Evolutionary conservation across 1,139 yeast species (phyloP), one percentile per base, ranked within the genome.

Genomic region (Geotrichum europaeum): DNA sequence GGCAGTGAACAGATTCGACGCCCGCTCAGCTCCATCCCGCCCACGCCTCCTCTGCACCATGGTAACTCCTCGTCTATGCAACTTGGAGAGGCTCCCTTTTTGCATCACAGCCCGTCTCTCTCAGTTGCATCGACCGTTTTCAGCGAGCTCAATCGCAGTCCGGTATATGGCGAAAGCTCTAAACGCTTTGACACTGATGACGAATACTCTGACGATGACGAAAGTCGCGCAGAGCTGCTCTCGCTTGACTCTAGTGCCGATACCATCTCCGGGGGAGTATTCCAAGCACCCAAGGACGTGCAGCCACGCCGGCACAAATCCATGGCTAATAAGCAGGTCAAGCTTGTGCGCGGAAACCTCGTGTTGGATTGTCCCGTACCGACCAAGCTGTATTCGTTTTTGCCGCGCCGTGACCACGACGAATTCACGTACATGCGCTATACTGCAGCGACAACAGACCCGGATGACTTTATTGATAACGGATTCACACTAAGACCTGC

Each of bases 351-450:
- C 28, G 94, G 96, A 55, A 87, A 89, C 66, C 81, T 94, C 70
- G 91, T 91, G 6, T 79, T 94, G 63, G 97, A 92, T 70, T 92
- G 95, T 68, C 97, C 97, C 2, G 87, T 94, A 55, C 98, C 99
- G 2, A 85, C 89, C 24, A 94, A 92, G 65, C 79, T 94, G 61
- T 82, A 84, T 67, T 86, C 87, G 64, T 89, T 89, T 58, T 75
- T 89, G 65, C 90, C 96, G 7, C 80, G 91, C 68, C 81, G 94
- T 30, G 96, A 90, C 67, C 85, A 89, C 53, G 97, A 95, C 58
- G 99, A 94, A 73, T 94, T 89, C 71, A 86, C 94, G 15, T 89
- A 89, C 73, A 91, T 94, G 96, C 84, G 96, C 64, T 91, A 92
- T 73, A 89, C 97, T 0, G 97, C 97, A 0, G 89, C 96, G 71